These are phyloP conservation scores for Tylopilus sp. DNA, from an alignment of 768 basidiomycete species.

Conservation along the genomic window DNA sequence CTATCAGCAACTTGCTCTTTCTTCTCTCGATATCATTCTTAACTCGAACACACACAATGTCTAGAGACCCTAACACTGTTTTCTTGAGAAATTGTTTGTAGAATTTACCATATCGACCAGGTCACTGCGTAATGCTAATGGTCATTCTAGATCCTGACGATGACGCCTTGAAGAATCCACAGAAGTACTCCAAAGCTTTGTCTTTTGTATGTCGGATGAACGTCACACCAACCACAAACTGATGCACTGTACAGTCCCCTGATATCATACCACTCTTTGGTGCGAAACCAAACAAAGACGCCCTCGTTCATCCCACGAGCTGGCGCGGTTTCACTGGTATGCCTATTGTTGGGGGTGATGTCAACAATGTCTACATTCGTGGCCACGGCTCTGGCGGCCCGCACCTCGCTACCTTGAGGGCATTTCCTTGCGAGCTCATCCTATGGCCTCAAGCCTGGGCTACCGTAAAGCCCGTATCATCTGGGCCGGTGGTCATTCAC, in stretches of 20 bases:
- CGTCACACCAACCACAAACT: neutral
- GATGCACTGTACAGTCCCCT: neutral
- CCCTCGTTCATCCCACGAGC: neutral
- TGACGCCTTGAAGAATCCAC: neutral
- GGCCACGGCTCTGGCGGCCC: constrained; percentile 1
- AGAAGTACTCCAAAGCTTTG: neutral
- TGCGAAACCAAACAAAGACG: neutral
- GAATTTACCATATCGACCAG: neutral
- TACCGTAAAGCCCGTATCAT: neutral
- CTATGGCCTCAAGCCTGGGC: constrained; percentile 6
- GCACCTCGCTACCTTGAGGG: constrained; percentile 1
- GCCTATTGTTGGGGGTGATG: constrained; percentile 6
- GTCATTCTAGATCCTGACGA: constrained; percentile 2
- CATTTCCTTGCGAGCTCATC: constrained; percentile 4
- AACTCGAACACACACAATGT: neutral
- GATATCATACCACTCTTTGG: constrained; percentile 7
- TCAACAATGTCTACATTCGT: constrained; percentile 5
- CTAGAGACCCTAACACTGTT: neutral
- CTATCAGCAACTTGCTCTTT: neutral
- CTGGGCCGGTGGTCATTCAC: neutral
- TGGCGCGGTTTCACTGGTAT: constrained; percentile 5
- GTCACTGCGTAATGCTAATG: neutral
- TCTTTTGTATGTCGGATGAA: neutral
- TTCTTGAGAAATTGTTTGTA: constrained; percentile 8
- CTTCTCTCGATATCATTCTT: neutral